Evolutionary conservation across 352 stramenopile genomes (phyloP), one percentile per base, ranked within the genome.

Genomic region (Phytophthora kernoviae): DNA sequence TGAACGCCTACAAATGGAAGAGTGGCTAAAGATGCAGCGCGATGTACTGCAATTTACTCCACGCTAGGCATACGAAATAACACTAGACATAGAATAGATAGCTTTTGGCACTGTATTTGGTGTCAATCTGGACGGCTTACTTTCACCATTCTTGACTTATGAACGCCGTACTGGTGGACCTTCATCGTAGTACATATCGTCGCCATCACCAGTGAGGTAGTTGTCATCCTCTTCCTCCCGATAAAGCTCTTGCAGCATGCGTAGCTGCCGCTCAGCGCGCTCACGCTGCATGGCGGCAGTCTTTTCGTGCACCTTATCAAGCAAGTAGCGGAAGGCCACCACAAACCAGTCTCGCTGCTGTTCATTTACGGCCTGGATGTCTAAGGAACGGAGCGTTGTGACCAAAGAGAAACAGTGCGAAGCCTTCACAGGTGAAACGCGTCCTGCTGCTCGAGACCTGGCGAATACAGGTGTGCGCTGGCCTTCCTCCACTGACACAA

Each of bases 241-340:
- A 51, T 78, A 88, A 33, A 93, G 69, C 57, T 94, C 82, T 36
- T 92, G 81, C 34, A 94, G 67, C 73, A 93, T 74, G 15, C 79
- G 81, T 15, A 93, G 69, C 55, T 91, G 80, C 52, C 84, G 80
- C 63, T 94, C 86, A 21, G 81, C 86, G 56, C 85, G 82, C 36
- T 91, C 83, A 7, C 84, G 86, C 45, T 91, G 81, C 53, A 91
- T 74, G 17, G 84, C 84, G 0, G 81, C 81, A 1, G 80, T 91
- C 39, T 92, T 92, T 65, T 94, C 86, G 49, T 89, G 78, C 39
- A 94, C 84, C 48, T 94, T 94, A 60, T 94, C 81, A 45, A 93
- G 69, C 42, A 94, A 53, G 58, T 94, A 94, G 12, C 84, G 75
- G 53, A 94, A 92, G n/a, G 86, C 86, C 18, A 94, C 81, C 14